phyloP scores from a whole-genome alignment of 345 rosid species.

The Angophora floribunda region DNA sequence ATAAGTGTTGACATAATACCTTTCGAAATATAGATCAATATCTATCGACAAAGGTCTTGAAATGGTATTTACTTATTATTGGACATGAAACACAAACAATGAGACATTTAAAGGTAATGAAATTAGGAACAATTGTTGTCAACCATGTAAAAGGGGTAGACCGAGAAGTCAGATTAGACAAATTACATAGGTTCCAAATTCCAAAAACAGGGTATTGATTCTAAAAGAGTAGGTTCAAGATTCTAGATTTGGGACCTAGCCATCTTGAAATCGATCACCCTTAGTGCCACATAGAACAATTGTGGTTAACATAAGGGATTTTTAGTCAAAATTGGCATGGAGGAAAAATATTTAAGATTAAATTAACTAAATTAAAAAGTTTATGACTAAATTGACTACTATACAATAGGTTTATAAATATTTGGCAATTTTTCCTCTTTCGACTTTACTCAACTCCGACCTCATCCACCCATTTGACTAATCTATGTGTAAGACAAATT shows the following conservation, averaged over 20 bases:
- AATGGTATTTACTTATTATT: background rate
- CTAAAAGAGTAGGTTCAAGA: background rate
- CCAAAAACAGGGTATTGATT: background rate
- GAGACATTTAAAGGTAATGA: background rate
- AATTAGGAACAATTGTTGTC: background rate
- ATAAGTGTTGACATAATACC: background rate
- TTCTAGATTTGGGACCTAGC: accelerated
- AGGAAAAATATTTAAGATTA: accelerated
- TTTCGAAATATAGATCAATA: background rate
- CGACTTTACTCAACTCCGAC: accelerated
- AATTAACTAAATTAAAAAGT: too few relatives aligned
- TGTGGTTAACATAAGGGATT: background rate
- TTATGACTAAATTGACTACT: too few relatives aligned
- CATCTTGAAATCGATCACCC: background rate
- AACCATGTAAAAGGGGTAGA: background rate
- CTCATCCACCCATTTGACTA: accelerated
- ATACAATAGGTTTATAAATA: too few relatives aligned
- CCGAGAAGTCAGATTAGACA: accelerated
- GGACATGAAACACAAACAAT: background rate
- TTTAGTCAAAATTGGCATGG: too few relatives aligned
- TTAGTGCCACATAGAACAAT: too few relatives aligned
- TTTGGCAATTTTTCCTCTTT: background rate
- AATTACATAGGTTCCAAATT: background rate
- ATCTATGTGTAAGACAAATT: too few relatives aligned
- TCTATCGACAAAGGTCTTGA: background rate